Conservation (phyloP, 805 yeast species). For the Candida koratica region DNA sequence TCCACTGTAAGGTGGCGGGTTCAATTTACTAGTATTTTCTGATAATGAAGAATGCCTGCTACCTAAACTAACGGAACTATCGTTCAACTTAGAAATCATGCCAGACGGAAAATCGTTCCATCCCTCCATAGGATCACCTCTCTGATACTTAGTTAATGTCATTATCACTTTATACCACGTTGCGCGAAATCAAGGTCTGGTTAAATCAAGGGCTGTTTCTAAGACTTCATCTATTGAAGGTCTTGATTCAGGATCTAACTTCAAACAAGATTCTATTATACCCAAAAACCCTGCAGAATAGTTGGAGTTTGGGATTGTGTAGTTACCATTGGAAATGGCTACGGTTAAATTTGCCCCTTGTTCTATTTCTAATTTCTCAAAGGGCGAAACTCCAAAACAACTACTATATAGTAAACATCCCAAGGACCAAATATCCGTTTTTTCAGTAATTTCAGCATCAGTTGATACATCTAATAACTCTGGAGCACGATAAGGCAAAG, state of each 20-base stretch:
- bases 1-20: neutral
- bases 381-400: conserved; percentile 79
- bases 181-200: conserved; percentile 9
- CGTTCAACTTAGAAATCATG: conserved; percentile 15
- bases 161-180: neutral
- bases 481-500: conserved; percentile 86
- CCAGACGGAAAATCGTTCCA: conserved; percentile 62
- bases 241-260: conserved; percentile 55
- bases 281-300: conserved; percentile 56
- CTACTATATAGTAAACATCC: conserved; percentile 81
- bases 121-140: conserved; percentile 43
- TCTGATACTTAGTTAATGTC: conserved; percentile 30
- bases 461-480: conserved; percentile 77
- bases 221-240: conserved; percentile 63
- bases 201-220: conserved; percentile 42
- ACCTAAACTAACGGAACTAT: conserved; percentile 6
- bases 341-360: conserved; percentile 78
- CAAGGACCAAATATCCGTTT: conserved; percentile 85
- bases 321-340: conserved; percentile 70
- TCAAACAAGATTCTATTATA: conserved; percentile 58
- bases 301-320: conserved; percentile 50
- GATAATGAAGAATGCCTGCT: neutral
- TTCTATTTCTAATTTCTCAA: conserved; percentile 75
- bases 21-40: neutral
- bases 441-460: conserved; percentile 61